These are phyloP conservation scores for Blastobotrys persicus DNA, from an alignment of 1,139 yeast genomes.

Conservation along the genomic window DNA sequence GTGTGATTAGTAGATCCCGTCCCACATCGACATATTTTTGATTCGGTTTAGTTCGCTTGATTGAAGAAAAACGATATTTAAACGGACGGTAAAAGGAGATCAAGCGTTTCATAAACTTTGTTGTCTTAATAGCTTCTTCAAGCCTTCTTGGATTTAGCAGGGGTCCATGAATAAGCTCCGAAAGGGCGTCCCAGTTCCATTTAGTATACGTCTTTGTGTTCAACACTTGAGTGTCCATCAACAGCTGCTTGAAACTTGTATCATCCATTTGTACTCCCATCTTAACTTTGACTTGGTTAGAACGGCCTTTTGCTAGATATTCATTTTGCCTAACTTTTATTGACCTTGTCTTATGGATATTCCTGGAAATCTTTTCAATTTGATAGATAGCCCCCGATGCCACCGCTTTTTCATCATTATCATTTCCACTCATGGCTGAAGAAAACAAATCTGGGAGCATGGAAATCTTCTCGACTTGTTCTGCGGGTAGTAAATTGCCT, in stretches of 20 bases:
- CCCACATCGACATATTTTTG: constrained; percentile 67
- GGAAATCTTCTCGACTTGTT: constrained; percentile 31
- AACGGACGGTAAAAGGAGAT: constrained; percentile 89
- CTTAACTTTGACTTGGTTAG: constrained; percentile 43
- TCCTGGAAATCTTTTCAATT: constrained; percentile 48
- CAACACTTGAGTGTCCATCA: constrained; percentile 67
- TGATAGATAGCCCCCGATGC: constrained; percentile 41
- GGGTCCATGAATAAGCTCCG: constrained; percentile 76
- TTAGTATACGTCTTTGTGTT: constrained; percentile 73
- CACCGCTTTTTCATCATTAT: constrained; percentile 21
- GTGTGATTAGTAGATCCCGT: constrained; percentile 62
- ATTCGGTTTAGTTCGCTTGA: constrained; percentile 50
- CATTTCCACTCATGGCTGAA: constrained; percentile 29
- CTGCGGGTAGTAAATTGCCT: constrained; percentile 51
- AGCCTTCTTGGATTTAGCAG: constrained; percentile 65
- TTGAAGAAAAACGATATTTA: constrained; percentile 75
- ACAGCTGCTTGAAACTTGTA: constrained; percentile 60
- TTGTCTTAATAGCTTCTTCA: constrained; percentile 74
- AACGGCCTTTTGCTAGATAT: constrained; percentile 7
- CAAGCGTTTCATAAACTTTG: constrained; percentile 81
- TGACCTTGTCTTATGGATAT: constrained; percentile 36
- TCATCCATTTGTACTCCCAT: constrained; percentile 65
- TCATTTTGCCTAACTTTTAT: neutral
- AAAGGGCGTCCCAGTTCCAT: constrained; percentile 84
- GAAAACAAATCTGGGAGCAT: constrained; percentile 36